Evolutionary conservation across 2,329 filamentous ascomycete genomes (phyloP), one percentile per base, ranked within the genome.

Genomic region (Chaetomiaceae sp.): DNA sequence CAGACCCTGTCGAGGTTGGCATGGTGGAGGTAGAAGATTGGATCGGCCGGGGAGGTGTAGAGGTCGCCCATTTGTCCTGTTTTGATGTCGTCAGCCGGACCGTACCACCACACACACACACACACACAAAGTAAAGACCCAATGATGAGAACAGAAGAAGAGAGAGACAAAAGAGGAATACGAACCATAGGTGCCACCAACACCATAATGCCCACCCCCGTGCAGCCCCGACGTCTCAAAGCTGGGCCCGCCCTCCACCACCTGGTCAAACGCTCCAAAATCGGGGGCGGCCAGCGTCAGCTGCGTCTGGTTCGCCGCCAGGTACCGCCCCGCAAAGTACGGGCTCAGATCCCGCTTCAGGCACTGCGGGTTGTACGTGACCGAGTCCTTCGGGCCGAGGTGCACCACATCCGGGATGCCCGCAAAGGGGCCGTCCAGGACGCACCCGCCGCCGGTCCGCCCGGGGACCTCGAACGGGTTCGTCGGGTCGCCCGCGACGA

Each of bases 181-280:
- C 43, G 19, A 13, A 48, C 44, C 44, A 50, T 42, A 50, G 12
- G 41, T 56, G 2, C 57, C 57, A 0, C 57, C 57, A 38, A 59
- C 52, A 6, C 53, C 48, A 21, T 56, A 59, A 25, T 59, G 57
- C 0, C 54, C 57, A 25, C 55, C 57, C 1, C 57, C 55, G 20
- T 59, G 57, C 3, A 58, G 21, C 2, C 57, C 57, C 14, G 50
- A 54, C 10, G 48, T 46, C 35, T 71, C 20, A 74, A 73, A 0
- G 58, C 66, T 2, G 66, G 72, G 21, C 5, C 39, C 41, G 7
- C 57, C 57, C 47, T 54, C 46, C 1, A 50, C 55, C 5, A 44
- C 17, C 23, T 43, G 25, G 5, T 52, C 50, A 30, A 59, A 60
- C 50, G 40, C 56, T 33, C 39, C 55, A 57, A 60, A 62, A 9